These are phyloP conservation scores for Arthrobotrys conoides DNA, from an alignment of 2,329 filamentous ascomycete species.

Conservation along the genomic window DNA sequence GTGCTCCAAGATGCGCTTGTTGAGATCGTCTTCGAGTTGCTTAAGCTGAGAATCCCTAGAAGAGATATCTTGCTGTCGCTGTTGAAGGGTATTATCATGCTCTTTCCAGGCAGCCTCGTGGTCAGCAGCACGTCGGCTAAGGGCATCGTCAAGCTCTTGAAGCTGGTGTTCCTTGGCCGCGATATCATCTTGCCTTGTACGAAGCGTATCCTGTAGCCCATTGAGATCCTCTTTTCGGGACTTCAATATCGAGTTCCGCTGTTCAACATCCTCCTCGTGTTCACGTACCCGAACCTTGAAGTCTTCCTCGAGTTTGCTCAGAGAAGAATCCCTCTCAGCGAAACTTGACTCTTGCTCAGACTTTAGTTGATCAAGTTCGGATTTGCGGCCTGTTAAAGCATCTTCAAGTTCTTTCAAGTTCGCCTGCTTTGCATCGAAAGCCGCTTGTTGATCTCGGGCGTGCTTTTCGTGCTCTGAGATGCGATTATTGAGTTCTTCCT, in stretches of 20 bases:
- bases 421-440: constrained; percentile 18
- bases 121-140: constrained; percentile 8
- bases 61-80: background rate
- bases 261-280: constrained; percentile 1
- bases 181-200: constrained; percentile 18
- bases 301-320: constrained; percentile 36
- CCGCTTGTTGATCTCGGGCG: constrained; percentile 11
- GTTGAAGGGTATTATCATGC: constrained; percentile 3
- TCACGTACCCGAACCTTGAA: constrained; percentile 15
- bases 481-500: constrained; percentile 18
- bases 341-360: constrained; percentile 27
- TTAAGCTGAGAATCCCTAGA: background rate
- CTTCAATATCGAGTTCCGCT: background rate
- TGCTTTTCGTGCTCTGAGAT: constrained; percentile 33
- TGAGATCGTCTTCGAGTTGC: constrained; percentile 7
- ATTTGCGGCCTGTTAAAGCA: constrained; percentile 1
- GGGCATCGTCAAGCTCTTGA: constrained; percentile 23
- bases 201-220: background rate
- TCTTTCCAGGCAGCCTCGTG: constrained; percentile 14
- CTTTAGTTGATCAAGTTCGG: constrained; percentile 32
- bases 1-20: constrained; percentile 1
- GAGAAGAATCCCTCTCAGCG: constrained; percentile 7
- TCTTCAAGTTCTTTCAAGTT: constrained; percentile 28
- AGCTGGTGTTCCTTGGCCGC: constrained; percentile 20
- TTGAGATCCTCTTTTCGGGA: constrained; percentile 1